These are phyloP conservation scores for Rhizopogon rudus DNA, from an alignment of 768 basidiomycete genomes.

Conservation along the genomic window DNA sequence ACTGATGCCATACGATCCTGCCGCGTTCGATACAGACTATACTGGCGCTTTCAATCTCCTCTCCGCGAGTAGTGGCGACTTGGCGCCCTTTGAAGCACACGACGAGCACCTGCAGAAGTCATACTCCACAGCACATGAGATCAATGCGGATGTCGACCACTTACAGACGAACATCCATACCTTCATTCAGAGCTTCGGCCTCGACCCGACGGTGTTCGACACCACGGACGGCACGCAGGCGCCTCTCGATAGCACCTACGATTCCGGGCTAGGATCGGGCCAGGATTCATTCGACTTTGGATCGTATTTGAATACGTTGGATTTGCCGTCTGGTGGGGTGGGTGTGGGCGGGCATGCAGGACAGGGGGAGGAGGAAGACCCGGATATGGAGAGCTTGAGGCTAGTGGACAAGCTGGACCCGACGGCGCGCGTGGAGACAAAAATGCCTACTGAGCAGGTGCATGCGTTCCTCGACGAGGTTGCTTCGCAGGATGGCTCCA, in stretches of 20 bases:
- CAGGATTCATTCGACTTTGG: slow-evolving; percentile 35
- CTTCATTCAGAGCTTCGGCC: slow-evolving; percentile 65
- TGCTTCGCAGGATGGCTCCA: slow-evolving; percentile 26
- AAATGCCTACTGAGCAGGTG: slow-evolving; percentile 30
- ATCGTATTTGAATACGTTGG: slow-evolving; percentile 29
- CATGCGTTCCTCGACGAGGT: slow-evolving; percentile 42
- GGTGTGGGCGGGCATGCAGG: slow-evolving; percentile 8
- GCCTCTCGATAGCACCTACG: slow-evolving; percentile 4
- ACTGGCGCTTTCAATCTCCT: slow-evolving; percentile 20
- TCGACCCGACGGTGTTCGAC: slow-evolving; percentile 43
- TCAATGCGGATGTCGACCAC: slow-evolving; percentile 69
- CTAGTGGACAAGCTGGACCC: slow-evolving; percentile 29
- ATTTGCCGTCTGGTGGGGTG: slow-evolving; percentile 24
- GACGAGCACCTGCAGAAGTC: slow-evolving; percentile 44
- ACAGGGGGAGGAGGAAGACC: slow-evolving; percentile 20
- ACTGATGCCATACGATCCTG: slow-evolving; percentile 17
- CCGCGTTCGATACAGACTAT: slow-evolving; percentile 15
- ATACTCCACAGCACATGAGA: slow-evolving; percentile 58
- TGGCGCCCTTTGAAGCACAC: slow-evolving; percentile 29
- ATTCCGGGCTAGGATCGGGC: background rate
- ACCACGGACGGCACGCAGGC: background rate
- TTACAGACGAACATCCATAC: slow-evolving; percentile 64
- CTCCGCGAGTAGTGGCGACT: slow-evolving; percentile 19
- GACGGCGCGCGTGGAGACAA: slow-evolving; percentile 20
- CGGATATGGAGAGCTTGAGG: slow-evolving; percentile 22